These are phyloP conservation scores for Triticum aestivum DNA, from an alignment of 176 grass and related monocot species.

Conservation along the genomic window IWGSC_CS_RefSeq_v2.1 NC_057803.1:88066106-88066605, in stretches of 20 bases:
- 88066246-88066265: background rate
- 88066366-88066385: constrained; percentile 92
- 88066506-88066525: constrained; percentile 28
- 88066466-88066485: background rate
- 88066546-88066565: background rate
- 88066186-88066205: constrained; percentile 95
- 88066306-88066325: background rate
- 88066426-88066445: constrained; percentile 33
- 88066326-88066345: constrained; percentile 82
- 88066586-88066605: constrained; percentile 12
- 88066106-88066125: constrained; percentile 13
- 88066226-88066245: background rate
- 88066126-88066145: constrained; percentile 85
- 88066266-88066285: background rate
- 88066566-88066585: constrained; percentile 20
- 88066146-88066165: constrained; percentile 97
- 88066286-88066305: background rate
- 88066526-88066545: background rate
- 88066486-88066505: background rate
- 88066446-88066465: constrained; percentile 38
- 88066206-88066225: constrained; percentile 99
- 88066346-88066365: constrained; percentile 96
- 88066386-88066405: constrained; percentile 83
- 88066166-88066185: constrained; percentile 86
- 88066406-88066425: constrained; percentile 90